phyloP scores from a whole-genome alignment of 192 early-diverging fungal genomes.

The Coemansia sp. region DNA sequence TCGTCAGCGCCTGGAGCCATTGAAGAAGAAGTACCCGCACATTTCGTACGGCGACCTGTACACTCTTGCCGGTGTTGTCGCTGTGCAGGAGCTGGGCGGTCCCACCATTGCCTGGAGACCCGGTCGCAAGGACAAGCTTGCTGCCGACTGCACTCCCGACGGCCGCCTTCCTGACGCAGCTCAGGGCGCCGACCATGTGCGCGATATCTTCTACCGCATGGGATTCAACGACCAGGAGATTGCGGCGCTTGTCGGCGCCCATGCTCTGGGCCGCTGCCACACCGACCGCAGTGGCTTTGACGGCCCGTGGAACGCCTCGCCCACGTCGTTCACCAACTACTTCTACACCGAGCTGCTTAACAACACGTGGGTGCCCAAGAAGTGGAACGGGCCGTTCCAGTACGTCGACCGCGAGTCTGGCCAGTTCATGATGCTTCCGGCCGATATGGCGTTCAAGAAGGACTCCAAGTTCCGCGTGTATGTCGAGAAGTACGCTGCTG shows the following conservation, averaged over 20 bases:
- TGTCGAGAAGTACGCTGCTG: constrained; percentile 85
- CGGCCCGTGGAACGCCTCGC: constrained; percentile 87
- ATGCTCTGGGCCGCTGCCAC: constrained; percentile 78
- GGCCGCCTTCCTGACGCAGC: constrained; percentile 76
- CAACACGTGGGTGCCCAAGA: constrained; percentile 78
- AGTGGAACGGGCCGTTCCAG: constrained; percentile 82
- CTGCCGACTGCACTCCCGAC: constrained; percentile 60
- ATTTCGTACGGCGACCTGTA: constrained; percentile 85
- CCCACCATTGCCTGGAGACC: constrained; percentile 74
- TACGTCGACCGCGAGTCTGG: constrained; percentile 76
- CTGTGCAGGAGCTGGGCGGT: constrained; percentile 74
- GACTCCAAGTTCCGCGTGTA: constrained; percentile 70
- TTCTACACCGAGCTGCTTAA: constrained; percentile 77
- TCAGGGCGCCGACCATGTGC: constrained; percentile 63
- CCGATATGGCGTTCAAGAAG: constrained; percentile 63
- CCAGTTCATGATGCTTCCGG: constrained; percentile 68
- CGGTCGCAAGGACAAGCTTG: constrained; percentile 58
- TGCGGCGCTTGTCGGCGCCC: constrained; percentile 74
- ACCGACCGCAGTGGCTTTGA: constrained; percentile 71
- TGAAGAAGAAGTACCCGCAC: constrained; percentile 79
- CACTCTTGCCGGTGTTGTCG: constrained; percentile 73
- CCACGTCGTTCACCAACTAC: constrained; percentile 86
- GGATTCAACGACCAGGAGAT: constrained; percentile 79
- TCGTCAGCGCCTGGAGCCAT: constrained; percentile 63
- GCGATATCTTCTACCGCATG: constrained; percentile 81